Percentiles rank a stretch among this genome's conserved stretches.
Evolutionary conservation across 2,329 filamentous ascomycete species (phyloP).

Genomic region (Aspergillus jensenii): DNA sequence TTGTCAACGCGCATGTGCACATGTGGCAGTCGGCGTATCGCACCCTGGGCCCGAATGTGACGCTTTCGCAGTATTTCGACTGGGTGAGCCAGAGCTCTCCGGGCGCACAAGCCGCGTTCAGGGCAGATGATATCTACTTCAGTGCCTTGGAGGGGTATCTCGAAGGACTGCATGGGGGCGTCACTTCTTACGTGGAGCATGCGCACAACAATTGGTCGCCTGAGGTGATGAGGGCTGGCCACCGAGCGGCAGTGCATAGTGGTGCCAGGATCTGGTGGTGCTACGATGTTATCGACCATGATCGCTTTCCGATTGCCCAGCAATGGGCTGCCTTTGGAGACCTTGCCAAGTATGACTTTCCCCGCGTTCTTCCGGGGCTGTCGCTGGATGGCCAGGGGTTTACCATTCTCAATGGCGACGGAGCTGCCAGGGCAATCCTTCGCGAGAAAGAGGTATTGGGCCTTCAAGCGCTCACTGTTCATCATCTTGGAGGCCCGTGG

Average conservation of each 20-base stretch:
- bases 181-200: conserved; percentile 55
- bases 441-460: not conserved
- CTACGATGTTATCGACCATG: conserved; percentile 28
- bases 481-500: conserved; percentile 1
- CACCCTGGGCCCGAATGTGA: conserved; percentile 54
- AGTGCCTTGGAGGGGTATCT: conserved; percentile 50
- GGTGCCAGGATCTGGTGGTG: conserved; percentile 52
- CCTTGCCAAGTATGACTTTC: not conserved
- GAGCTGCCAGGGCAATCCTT: not conserved
- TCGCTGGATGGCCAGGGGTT: not conserved
- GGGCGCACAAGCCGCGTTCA: conserved; percentile 31
- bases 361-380: not conserved
- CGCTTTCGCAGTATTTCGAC: conserved; percentile 49
- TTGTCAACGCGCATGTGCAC: conserved; percentile 59
- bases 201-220: conserved; percentile 47
- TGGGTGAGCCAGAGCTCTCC: not conserved
- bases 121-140: conserved; percentile 48
- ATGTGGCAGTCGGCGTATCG: conserved; percentile 58
- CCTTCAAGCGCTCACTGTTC: not conserved
- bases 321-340: not conserved
- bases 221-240: conserved; percentile 42
- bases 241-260: conserved; percentile 50
- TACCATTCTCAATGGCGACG: not conserved
- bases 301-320: not conserved
- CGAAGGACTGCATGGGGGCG: conserved; percentile 54